A percentile compares a stretch with the other conserved stretches of the same genome.
Conservation (phyloP, 2,329 filamentous ascomycete species). For the Diaporthe sp. region DNA sequence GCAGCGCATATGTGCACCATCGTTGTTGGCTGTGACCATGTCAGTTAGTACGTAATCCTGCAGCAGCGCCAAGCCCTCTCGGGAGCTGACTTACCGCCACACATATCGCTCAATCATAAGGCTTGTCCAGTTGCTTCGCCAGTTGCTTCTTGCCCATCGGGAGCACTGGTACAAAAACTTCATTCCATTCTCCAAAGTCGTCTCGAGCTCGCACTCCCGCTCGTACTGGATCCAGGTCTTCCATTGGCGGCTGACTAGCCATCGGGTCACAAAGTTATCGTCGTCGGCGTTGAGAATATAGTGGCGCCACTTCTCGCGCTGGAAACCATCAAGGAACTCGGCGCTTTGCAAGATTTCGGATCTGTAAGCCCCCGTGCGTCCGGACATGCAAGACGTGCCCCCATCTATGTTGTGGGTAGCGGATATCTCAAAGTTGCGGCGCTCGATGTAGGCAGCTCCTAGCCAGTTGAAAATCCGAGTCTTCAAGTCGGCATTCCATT, state of each 20-base stretch:
- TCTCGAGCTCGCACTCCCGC: slow-evolving; percentile 89
- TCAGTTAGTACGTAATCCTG: slow-evolving; percentile 24
- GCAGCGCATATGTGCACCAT: slow-evolving; percentile 94
- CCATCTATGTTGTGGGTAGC: slow-evolving; percentile 95
- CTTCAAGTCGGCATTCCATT: slow-evolving; percentile 66
- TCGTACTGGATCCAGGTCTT: slow-evolving; percentile 97
- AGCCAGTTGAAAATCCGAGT: slow-evolving; percentile 86
- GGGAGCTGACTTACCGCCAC: slow-evolving; percentile 76
- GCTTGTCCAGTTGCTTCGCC: slow-evolving; percentile 95
- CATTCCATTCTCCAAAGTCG: slow-evolving; percentile 87
- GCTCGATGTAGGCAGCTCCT: slow-evolving; percentile 90
- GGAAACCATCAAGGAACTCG: slow-evolving; percentile 88
- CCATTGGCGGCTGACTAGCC: slow-evolving; percentile 92
- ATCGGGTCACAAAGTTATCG: slow-evolving; percentile 97
- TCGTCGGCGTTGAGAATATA: slow-evolving; percentile 96
- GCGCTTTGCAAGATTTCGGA: slow-evolving; percentile 87
- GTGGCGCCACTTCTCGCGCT: slow-evolving; percentile 88
- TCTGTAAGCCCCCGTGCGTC: slow-evolving; percentile 91
- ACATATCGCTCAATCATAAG: slow-evolving; percentile 85
- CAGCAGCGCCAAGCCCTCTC: slow-evolving; percentile 31
- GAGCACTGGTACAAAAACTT: slow-evolving; percentile 95
- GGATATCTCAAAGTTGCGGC: slow-evolving; percentile 96
- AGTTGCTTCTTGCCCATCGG: slow-evolving; percentile 96
- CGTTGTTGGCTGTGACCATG: slow-evolving; percentile 76
- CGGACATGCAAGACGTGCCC: slow-evolving; percentile 96